Evolutionary conservation across 2,329 filamentous ascomycete genomes (phyloP), one percentile per base, ranked within the genome.

Genomic region (Gnomoniopsis smithogilvyi): DNA sequence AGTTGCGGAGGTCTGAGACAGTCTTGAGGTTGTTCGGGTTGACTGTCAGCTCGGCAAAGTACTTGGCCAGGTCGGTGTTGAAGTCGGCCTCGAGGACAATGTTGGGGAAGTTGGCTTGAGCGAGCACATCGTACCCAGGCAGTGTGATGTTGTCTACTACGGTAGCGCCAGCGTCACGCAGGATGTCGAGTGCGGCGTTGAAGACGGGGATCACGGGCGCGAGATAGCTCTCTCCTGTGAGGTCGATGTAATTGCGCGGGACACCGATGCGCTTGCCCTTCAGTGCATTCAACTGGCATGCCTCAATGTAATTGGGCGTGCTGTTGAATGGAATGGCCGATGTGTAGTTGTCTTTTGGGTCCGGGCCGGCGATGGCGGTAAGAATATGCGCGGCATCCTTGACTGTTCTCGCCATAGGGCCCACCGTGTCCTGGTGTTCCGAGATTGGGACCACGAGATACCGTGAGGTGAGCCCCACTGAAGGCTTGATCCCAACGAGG

Each of bases 401-500:
- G 14, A 92, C 83, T 0, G 82, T 89, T 22, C 83, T 79, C 0
- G 83, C 83, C 71, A 92, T 84, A 0, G 82, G 78, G 0, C 89
- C 88, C 0, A 90, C 76, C 0, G 82, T 87, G 65, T 92, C 89
- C 65, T 88, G 85, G 64, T 85, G 80, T 34, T 80, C 71, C 2
- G 80, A 83, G 3, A 91, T 84, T 0, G 89, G 88, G 12, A 91
- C 82, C 1, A 90, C 87, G 4, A 88, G 75, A 60, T 80, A 71
- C 22, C 84, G 77, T 6, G 84, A 87, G 0, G 83, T 88, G 2
- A 90, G 73, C 0, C 88, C 88, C 3, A 45, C 43, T 6, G 43
- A 89, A 82, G 87, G 85, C 69, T 87, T 88, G 66, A 91, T 85
- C 0, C 87, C 88, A 0, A 89, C 87, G 3, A 90, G 68, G 58